phyloP scores from a whole-genome alignment of 2,329 filamentous ascomycete genomes.

The Cryphonectria naterciae region DNA sequence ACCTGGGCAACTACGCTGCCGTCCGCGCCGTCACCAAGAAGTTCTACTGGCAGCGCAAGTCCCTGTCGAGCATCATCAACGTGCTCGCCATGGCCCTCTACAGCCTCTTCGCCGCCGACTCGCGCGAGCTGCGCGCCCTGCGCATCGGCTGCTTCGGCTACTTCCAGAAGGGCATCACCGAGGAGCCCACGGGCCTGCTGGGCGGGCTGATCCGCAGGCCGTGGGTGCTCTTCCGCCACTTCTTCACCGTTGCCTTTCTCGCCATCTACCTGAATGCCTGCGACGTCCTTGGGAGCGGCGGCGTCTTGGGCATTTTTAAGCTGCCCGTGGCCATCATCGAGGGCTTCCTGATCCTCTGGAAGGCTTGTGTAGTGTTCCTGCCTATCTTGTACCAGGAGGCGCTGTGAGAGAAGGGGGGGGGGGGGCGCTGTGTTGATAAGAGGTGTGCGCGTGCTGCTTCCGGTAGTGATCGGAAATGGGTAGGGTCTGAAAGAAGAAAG shows the following conservation, averaged over 20 bases:
- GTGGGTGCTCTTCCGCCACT: slow-evolving; percentile 82
- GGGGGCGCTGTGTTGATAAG: background rate
- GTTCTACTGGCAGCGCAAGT: slow-evolving; percentile 90
- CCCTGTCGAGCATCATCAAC: slow-evolving; percentile 85
- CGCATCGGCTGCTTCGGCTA: slow-evolving; percentile 92
- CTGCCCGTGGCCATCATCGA: slow-evolving; percentile 68
- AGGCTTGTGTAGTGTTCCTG: slow-evolving; percentile 79
- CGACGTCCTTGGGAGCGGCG: slow-evolving; percentile 47
- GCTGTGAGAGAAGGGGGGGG: slow-evolving; percentile 24
- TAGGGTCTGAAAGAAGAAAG: background rate
- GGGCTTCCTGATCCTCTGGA: slow-evolving; percentile 74
- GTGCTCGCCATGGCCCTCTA: slow-evolving; percentile 97
- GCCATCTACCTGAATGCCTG: slow-evolving; percentile 70
- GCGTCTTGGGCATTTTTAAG: slow-evolving; percentile 57
- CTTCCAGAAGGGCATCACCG: slow-evolving; percentile 76
- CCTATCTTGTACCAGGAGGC: slow-evolving; percentile 78
- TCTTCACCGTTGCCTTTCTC: slow-evolving; percentile 90
- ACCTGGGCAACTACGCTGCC: slow-evolving; percentile 67
- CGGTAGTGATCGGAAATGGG: background rate
- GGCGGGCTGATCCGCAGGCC: slow-evolving; percentile 81
- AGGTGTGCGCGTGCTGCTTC: background rate
- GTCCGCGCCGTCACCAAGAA: slow-evolving; percentile 70
- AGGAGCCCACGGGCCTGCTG: slow-evolving; percentile 80
- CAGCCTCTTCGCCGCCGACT: slow-evolving; percentile 84
- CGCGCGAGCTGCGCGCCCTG: slow-evolving; percentile 74